Evolutionary conservation across 306 rosid genomes (phyloP).

Genomic region (Morella rubra): DNA sequence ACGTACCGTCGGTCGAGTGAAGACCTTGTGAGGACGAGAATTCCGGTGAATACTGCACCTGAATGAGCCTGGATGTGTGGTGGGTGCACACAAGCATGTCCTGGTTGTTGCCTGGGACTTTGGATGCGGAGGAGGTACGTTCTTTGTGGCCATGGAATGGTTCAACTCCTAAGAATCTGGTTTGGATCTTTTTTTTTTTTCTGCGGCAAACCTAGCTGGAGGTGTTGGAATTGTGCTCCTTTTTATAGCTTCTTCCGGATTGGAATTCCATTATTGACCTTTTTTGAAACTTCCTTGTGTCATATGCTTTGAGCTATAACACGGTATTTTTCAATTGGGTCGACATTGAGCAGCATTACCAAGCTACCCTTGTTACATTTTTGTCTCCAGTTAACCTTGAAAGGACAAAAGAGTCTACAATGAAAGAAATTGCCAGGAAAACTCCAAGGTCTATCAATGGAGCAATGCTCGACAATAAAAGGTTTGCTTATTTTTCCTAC

Average conservation of each 20-base stretch:
- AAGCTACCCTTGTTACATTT: neutral
- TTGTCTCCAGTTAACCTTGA: neutral
- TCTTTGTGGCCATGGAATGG: conserved; percentile 40
- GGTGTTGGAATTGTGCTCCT: neutral
- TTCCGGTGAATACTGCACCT: conserved; percentile 62
- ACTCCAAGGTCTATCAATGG: neutral
- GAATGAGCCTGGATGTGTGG: conserved; percentile 66
- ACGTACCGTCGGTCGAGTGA: neutral
- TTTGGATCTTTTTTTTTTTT: neutral
- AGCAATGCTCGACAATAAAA: conserved; percentile 3
- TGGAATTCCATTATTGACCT: conserved; percentile 23
- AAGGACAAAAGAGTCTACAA: neutral
- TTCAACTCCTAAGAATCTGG: neutral
- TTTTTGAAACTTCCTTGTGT: neutral
- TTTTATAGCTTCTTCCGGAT: conserved; percentile 20
- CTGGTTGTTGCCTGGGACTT: conserved; percentile 28
- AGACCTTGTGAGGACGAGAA: neutral
- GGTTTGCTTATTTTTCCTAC: neutral
- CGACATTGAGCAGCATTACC: neutral
- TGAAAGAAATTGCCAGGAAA: neutral
- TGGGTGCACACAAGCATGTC: conserved; percentile 65
- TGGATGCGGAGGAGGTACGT: neutral
- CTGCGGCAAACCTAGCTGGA: conserved; percentile 14
- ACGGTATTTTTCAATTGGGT: neutral
- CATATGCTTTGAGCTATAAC: neutral